Conservation (phyloP, 805 yeast species). For the Lipomyces yamadae region DNA sequence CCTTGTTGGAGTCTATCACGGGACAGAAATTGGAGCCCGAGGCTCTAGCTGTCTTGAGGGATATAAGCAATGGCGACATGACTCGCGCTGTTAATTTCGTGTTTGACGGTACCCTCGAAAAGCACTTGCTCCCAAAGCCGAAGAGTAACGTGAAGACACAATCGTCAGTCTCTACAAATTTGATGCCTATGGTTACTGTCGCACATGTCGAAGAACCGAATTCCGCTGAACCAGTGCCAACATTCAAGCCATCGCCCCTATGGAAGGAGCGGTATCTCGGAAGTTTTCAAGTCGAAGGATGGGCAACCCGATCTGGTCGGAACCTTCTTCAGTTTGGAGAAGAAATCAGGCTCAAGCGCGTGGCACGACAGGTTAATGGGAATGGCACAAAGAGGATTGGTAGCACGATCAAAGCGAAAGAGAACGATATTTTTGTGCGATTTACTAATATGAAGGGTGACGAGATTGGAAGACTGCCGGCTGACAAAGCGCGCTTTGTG, state of each 20-base stretch:
- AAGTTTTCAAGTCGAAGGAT: conserved; percentile 46
- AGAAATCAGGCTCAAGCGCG: conserved; percentile 40
- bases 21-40: conserved; percentile 8
- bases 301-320: conserved; percentile 48
- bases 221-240: neutral
- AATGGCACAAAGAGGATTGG: conserved; percentile 6
- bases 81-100: conserved; percentile 28
- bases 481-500: conserved; percentile 66
- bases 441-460: conserved; percentile 46
- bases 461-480: conserved; percentile 79
- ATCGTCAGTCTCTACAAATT: neutral
- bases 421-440: conserved; percentile 42
- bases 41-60: conserved; percentile 11
- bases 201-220: neutral
- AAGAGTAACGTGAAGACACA: neutral
- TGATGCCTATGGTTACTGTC: neutral
- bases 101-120: conserved; percentile 29
- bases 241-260: neutral
- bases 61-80: conserved; percentile 28
- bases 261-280: conserved; percentile 44
- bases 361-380: conserved; percentile 16
- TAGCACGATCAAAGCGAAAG: conserved; percentile 20
- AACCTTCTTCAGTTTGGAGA: conserved; percentile 45
- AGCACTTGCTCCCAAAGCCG: neutral
- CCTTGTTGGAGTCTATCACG: conserved; percentile 20